phyloP scores from a whole-genome alignment of 768 basidiomycete species.

The Neoboletus magnificus region DNA sequence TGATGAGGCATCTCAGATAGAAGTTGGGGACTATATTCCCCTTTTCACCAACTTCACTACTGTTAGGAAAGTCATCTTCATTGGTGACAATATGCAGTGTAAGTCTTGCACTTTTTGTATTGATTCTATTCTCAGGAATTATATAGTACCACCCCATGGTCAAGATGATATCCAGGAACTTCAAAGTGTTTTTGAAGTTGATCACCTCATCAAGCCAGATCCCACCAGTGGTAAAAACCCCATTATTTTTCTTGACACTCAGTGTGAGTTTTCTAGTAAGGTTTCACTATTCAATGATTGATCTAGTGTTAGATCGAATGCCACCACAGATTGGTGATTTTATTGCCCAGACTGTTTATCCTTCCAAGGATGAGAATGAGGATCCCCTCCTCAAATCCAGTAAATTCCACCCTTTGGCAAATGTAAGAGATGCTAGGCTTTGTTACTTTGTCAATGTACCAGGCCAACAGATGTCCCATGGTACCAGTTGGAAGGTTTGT shows the following conservation, averaged over 20 bases:
- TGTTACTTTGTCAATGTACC: conserved; percentile 65
- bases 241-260: conserved; percentile 61
- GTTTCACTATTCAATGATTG: neutral
- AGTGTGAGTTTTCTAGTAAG: conserved; percentile 50
- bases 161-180: conserved; percentile 63
- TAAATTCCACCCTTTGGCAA: conserved; percentile 46
- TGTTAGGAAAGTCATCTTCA: conserved; percentile 55
- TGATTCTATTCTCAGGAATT: conserved; percentile 27
- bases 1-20: conserved; percentile 70
- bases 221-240: conserved; percentile 21
- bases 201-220: conserved; percentile 45
- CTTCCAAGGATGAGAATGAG: conserved; percentile 35
- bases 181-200: conserved; percentile 76
- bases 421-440: conserved; percentile 37
- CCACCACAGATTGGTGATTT: conserved; percentile 74
- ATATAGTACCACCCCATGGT: conserved; percentile 75
- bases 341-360: conserved; percentile 67
- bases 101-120: conserved; percentile 26
- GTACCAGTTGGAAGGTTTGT: conserved; percentile 40
- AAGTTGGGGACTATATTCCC: conserved; percentile 51
- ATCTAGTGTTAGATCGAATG: conserved; percentile 63
- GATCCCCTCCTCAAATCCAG: conserved; percentile 46
- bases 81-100: conserved; percentile 71
- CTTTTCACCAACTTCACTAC: conserved; percentile 29
- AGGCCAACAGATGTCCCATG: conserved; percentile 34